These are phyloP conservation scores for Mrakia gelida DNA, from an alignment of 768 basidiomycete genomes.

Conservation along the genomic window DNA sequence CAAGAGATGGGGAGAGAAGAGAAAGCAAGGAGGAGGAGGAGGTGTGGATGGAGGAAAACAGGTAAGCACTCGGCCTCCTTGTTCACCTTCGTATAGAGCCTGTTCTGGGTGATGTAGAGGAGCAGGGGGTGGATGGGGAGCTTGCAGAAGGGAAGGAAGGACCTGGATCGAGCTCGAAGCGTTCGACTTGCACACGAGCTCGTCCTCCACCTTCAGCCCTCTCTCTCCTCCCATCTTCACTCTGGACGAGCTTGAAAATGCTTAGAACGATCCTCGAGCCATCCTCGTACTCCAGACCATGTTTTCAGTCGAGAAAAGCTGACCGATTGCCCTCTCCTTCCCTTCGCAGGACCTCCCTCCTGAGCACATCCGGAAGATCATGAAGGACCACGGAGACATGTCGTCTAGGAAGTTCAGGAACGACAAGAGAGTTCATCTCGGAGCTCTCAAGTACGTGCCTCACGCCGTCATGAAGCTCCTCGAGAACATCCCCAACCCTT, in stretches of 20 bases:
- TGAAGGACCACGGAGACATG: slow-evolving; percentile 99
- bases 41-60: slow-evolving; percentile 46
- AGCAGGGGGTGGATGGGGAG: neutral
- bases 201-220: neutral
- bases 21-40: slow-evolving; percentile 55
- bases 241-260: neutral
- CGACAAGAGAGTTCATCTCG: slow-evolving; percentile 98
- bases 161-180: neutral
- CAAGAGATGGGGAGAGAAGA: slow-evolving; percentile 85
- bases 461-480: slow-evolving; percentile 99
- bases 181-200: neutral
- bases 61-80: slow-evolving; percentile 32
- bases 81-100: neutral
- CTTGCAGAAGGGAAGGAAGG: neutral
- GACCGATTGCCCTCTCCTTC: neutral
- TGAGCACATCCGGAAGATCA: slow-evolving; percentile 98
- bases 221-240: neutral
- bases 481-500: slow-evolving; percentile 95
- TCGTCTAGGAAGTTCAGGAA: slow-evolving; percentile 98
- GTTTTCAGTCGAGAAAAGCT: neutral
- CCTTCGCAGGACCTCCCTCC: slow-evolving; percentile 75
- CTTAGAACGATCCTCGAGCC: neutral
- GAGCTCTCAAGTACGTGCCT: slow-evolving; percentile 91
- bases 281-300: neutral
- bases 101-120: neutral